Conservation (phyloP, 306 rosid species). For the Inga leiocalycina region DNA sequence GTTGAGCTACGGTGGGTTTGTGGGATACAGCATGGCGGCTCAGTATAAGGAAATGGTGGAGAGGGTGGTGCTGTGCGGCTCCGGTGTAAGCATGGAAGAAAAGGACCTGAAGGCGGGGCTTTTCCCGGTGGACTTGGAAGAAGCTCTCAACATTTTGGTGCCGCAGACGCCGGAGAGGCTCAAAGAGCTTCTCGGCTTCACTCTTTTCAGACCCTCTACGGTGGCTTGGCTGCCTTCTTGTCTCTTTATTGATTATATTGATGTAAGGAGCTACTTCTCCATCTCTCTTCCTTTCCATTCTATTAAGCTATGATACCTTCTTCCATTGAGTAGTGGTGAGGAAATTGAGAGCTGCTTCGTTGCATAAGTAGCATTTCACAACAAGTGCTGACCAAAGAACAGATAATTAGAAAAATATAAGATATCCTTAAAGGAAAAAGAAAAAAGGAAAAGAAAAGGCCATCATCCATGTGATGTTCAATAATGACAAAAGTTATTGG, state of each 20-base stretch:
- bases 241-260: conserved; percentile 67
- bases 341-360: neutral
- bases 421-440: neutral
- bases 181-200: conserved; percentile 46
- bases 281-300: neutral
- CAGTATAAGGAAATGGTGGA: conserved; percentile 58
- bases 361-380: neutral
- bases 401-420: neutral
- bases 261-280: conserved; percentile 43
- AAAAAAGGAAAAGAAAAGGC: neutral
- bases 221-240: conserved; percentile 64
- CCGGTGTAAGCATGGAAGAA: conserved; percentile 85
- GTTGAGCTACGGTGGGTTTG: conserved; percentile 87
- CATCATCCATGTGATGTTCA: neutral
- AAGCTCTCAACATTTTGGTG: conserved; percentile 67
- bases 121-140: conserved; percentile 69
- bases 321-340: neutral
- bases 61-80: conserved; percentile 75
- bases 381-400: neutral
- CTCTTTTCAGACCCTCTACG: conserved; percentile 49
- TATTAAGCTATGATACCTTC: neutral
- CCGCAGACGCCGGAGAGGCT: conserved; percentile 67
- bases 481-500: neutral
- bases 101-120: conserved; percentile 67
- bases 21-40: conserved; percentile 69